Base-by-base conservation (phyloP, 1,284 basidiomycete species). In the Gastroboletus turbinatus region DNA sequence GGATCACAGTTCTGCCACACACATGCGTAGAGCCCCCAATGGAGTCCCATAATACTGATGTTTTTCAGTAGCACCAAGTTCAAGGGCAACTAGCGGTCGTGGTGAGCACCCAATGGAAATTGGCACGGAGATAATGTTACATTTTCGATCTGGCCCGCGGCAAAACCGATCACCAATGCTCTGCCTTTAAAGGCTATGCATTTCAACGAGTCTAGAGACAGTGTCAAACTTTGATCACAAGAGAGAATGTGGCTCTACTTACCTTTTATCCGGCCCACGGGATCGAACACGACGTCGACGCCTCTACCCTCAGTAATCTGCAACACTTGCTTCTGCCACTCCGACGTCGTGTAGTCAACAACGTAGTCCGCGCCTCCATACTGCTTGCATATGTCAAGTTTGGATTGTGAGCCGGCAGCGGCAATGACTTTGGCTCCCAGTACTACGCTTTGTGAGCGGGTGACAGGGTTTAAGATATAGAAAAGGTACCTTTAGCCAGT, bases 111-210 rank as follows among this genome's bases (percentile, higher is more conserved):
- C 5, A 19, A 7, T 38, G 36, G n/a, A 13, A 35, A 11, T 45
- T 38, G 32, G 4, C 36, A 54, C 2, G 13, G 1, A 27, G 25
- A 47, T 23, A 19, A 13, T 10, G n/a, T 32, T 57, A 92, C 91
- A 75, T 94, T 94, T 71, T 98, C 96, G 60, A 98, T 97, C 9
- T 76, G 73, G 11, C 95, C 93, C 11, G 84, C 88, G 8, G 92
- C 94, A 73, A 97, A 96, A 17, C 96, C 96, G 52, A 99, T 88
- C 27, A 98, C 91, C 21, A 98, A 68, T 4, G 92, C 86, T 14
- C 96, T 83, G 2, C 94, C 94, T 72, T 96, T 96, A 88, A 94
- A 98, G 1, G 90, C 92, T 56, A 96, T 93, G 70, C 93, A 96
- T 72, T 96, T 96, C 57, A 97, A 70, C 30, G 82, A 85, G 66